Evolutionary conservation across 2,329 filamentous ascomycete species (phyloP), one percentile per base, ranked within the genome.

Genomic region (Claviceps cyperi): DNA sequence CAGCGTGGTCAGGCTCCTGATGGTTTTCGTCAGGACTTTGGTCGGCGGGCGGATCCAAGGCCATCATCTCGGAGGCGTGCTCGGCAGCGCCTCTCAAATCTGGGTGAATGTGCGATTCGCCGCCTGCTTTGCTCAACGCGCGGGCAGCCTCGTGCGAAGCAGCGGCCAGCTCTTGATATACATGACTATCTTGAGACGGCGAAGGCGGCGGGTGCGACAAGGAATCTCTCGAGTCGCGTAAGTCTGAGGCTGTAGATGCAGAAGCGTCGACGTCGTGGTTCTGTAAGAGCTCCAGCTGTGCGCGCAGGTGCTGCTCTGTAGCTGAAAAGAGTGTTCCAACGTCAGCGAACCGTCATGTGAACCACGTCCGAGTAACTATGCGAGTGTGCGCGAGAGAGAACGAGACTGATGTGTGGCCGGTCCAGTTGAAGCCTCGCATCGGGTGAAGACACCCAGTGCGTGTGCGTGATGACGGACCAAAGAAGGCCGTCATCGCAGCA

Each of bases 101-200:
- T 19, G 72, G 72, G 52, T 75, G 71, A 47, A 75, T 74, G 53
- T 70, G 69, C 52, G 69, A 59, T 56, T 75, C 71, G 55, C 62
- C 61, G 53, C 70, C 68, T 53, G 63, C 49, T 54, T 68, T 65
- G 53, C 59, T 50, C 54, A 66, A 51, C 53, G 61, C 58, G 54
- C 63, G 64, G 52, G 60, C 55, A 52, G 59, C 61, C 60, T 65
- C 66, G 58, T 62, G 63, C 11, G 62, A 59, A 51, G 62, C 58
- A 50, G 62, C 60, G 46, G 64, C 57, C 51, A 67, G 56, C 51
- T 68, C 66, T 53, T 66, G 67, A 63, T 73, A 74, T 61, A 70
- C 72, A 71, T 74, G 72, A 58, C 66, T 58, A 38, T 65, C 57
- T 54, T 62, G 61, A 55, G 62, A 11, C 43, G 43, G 43, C 28